Conservation (phyloP, 2,329 filamentous ascomycete genomes). For the Cordyceps fumosorosea region DNA sequence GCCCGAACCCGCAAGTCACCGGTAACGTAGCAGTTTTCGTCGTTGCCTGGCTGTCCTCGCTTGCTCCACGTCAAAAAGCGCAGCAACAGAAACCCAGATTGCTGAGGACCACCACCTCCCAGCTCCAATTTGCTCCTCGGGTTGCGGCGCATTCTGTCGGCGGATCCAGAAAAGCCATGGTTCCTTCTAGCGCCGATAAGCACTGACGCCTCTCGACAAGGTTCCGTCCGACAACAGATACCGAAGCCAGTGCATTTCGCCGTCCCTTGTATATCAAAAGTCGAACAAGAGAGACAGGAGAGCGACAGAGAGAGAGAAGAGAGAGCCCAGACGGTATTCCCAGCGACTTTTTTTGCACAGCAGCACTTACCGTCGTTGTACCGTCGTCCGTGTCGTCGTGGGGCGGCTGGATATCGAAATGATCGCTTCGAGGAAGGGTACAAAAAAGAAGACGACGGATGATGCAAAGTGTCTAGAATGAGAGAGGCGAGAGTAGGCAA, state of each 20-base stretch:
- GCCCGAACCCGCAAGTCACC: background rate
- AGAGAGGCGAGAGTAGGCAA: background rate
- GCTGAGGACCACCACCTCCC: no score
- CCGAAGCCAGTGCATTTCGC: no score
- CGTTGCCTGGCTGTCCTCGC: background rate
- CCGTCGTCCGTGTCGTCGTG: background rate
- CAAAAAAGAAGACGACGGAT: background rate
- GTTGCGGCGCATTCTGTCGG: slow-evolving; percentile 6
- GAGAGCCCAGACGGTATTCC: background rate
- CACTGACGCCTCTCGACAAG: background rate
- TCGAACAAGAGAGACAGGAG: background rate
- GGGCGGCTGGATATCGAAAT: background rate
- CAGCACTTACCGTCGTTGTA: background rate
- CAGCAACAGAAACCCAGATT: background rate
- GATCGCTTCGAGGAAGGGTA: background rate
- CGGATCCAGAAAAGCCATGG: background rate
- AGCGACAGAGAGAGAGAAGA: background rate
- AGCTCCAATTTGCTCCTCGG: background rate
- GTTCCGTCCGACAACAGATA: no score
- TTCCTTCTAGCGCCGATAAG: background rate
- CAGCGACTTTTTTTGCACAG: background rate
- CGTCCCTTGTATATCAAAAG: no score
- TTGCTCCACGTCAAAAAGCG: background rate
- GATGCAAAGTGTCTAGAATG: background rate
- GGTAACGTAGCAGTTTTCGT: background rate